Percentiles rank a stretch among this genome's conserved stretches.
These are phyloP conservation scores for Pleurozium schreberi DNA, from an alignment of 225 moss, liverwort and hornwort genomes.

Conservation along the genomic window DNA sequence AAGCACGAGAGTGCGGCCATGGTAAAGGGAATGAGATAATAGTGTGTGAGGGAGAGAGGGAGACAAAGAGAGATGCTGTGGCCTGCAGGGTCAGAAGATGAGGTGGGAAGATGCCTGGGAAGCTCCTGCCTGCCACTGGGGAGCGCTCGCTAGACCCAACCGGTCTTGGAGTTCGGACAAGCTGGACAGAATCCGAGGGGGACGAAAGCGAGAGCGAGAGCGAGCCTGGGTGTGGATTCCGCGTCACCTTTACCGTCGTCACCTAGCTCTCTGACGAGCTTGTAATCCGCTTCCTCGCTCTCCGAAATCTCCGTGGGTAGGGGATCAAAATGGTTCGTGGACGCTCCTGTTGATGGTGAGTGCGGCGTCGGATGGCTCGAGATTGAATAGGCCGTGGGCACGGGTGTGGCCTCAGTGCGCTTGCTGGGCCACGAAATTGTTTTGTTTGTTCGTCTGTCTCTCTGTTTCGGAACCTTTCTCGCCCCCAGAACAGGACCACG, in stretches of 20 bases:
- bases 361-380: neutral
- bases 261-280: neutral
- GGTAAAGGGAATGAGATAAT: neutral
- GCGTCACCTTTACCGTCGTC: neutral
- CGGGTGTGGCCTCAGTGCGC: neutral
- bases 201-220: conserved; percentile 7
- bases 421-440: neutral
- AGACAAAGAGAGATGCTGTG: conserved; percentile 5
- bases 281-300: neutral
- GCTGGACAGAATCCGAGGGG: neutral
- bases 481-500: neutral
- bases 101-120: conserved; percentile 11
- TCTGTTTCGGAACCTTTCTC: neutral
- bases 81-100: neutral
- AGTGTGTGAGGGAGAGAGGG: neutral
- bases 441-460: neutral
- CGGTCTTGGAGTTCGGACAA: neutral
- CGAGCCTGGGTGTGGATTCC: neutral
- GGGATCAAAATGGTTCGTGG: neutral
- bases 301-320: neutral
- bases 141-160: neutral
- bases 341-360: neutral
- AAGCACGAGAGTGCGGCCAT: neutral
- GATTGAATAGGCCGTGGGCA: neutral
- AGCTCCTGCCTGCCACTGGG: neutral